phyloP scores from a whole-genome alignment of 305 asterid species.

The Rubia tinctorum region DNA sequence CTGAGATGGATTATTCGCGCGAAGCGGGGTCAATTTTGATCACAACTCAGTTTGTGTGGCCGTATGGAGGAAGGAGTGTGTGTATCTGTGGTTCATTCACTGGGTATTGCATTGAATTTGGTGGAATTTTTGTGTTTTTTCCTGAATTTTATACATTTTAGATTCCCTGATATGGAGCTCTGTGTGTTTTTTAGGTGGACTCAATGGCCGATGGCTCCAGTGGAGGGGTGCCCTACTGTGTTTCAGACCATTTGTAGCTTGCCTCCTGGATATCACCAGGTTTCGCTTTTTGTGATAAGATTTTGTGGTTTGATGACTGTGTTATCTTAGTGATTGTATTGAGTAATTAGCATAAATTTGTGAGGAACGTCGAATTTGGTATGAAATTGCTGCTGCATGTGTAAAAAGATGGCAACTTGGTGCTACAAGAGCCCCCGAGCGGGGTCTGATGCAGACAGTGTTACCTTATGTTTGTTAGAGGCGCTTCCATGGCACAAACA shows the following conservation, averaged over 20 bases:
- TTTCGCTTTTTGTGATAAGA: conserved; percentile 25
- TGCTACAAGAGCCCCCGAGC: background rate
- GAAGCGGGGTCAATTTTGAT: conserved; percentile 59
- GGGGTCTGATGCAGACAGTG: too few relatives aligned
- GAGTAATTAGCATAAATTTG: background rate
- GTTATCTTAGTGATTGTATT: background rate
- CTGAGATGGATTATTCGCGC: conserved; percentile 62
- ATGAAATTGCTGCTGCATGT: background rate
- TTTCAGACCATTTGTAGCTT: conserved; percentile 87
- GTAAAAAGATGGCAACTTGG: background rate
- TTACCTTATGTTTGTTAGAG: background rate
- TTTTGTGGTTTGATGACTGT: background rate
- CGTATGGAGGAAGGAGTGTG: conserved; percentile 87
- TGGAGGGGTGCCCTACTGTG: conserved; percentile 95
- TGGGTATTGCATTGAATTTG: conserved; percentile 45
- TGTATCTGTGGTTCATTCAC: conserved; percentile 85
- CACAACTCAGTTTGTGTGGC: conserved; percentile 90
- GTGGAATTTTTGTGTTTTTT: background rate
- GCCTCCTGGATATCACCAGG: conserved; percentile 95
- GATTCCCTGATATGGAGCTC: background rate
- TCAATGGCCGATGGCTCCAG: conserved; percentile 90
- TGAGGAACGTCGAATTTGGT: background rate
- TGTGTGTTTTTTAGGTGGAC: conserved; percentile 53
- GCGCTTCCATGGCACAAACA: background rate
- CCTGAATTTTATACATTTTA: background rate